Evolutionary conservation across 2,329 filamentous ascomycete genomes (phyloP), one percentile per base, ranked within the genome.

Genomic region (Penicillium sp.): DNA sequence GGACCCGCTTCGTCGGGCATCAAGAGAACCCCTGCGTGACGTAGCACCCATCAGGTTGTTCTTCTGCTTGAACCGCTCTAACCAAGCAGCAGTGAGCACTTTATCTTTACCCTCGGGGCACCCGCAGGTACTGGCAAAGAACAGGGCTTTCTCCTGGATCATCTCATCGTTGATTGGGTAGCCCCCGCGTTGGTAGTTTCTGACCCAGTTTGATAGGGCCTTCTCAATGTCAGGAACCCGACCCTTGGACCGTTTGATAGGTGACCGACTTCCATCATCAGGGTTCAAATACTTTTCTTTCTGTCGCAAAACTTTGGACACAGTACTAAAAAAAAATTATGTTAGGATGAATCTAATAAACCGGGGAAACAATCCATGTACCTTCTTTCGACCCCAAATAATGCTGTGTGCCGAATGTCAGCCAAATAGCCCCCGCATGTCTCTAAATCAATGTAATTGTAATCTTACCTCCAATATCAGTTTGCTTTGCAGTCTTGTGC

Each of bases 371-470:
- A 49, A 54, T 49, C 43, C 55, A 50, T 52, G 39, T 87, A 98
- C 95, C 95, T 98, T 88, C 95, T 82, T 79, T 99, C 95, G 52
- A 99, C 95, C 35, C 93, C 93, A 77, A 99, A 99, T 72, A 92
- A 87, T 57, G 88, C 89, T 90, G 65, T 90, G 65, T 37, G 54
- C 43, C 27, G 26, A 35, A 54, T 43, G 53, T 71, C 53, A 74
- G 65, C 52, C 52, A 27, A 31, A 43, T 52, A 2, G 37, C n/a
- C 43, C 42, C 51, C 31, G 21, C 31, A 26, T 5, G 26, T 29
- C n/a, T 16, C 21, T 27, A 35, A 42, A 37, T 37, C 29, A 33
- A 50, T 45, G 48, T 9, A 42, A 14, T 50, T 33, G 9, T 3
- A 45, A 48, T 73, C 84, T 74, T 80, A 90, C 88, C 84, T 77